phyloP scores from a whole-genome alignment of 257 asterid species.

The Henckelia pumila region DNA sequence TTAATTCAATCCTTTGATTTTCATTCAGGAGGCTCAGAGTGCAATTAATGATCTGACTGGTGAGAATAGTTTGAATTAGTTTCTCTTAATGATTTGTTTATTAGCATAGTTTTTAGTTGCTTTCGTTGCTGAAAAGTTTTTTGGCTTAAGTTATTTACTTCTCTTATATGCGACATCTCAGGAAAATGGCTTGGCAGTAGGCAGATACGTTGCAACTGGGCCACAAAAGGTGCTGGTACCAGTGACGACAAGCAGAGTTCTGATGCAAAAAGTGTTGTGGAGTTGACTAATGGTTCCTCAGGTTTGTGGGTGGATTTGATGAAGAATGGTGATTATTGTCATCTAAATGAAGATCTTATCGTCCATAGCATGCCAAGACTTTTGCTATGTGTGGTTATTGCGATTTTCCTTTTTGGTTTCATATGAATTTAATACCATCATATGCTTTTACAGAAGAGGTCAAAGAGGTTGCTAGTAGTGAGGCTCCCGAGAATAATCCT shows the following conservation, averaged over 20 bases:
- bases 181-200: constrained; percentile 63
- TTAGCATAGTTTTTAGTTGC: constrained; percentile 50
- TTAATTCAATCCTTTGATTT: constrained; percentile 16
- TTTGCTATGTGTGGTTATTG: not conserved
- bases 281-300: constrained; percentile 73
- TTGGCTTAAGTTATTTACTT: not conserved
- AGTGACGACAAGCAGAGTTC: constrained; percentile 78
- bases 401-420: not conserved
- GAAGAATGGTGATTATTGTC: not conserved
- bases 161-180: constrained; percentile 18
- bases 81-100: constrained; percentile 40
- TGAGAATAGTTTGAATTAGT: constrained; percentile 35
- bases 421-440: not conserved
- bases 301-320: constrained; percentile 42
- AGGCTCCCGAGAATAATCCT: constrained; percentile 91
- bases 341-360: not conserved
- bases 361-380: not conserved
- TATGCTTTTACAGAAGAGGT: constrained; percentile 64
- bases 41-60: constrained; percentile 90
- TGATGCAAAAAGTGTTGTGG: constrained; percentile 84
- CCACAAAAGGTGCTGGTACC: constrained; percentile 75
- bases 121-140: not conserved
- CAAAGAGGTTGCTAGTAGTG: constrained; percentile 63
- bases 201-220: constrained; percentile 61
- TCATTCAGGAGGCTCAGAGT: constrained; percentile 81